A percentile compares a stretch with the other conserved stretches of the same genome.
Evolutionary conservation across 257 asterid species (phyloP).

Genomic region (Cordia subcordata): DNA sequence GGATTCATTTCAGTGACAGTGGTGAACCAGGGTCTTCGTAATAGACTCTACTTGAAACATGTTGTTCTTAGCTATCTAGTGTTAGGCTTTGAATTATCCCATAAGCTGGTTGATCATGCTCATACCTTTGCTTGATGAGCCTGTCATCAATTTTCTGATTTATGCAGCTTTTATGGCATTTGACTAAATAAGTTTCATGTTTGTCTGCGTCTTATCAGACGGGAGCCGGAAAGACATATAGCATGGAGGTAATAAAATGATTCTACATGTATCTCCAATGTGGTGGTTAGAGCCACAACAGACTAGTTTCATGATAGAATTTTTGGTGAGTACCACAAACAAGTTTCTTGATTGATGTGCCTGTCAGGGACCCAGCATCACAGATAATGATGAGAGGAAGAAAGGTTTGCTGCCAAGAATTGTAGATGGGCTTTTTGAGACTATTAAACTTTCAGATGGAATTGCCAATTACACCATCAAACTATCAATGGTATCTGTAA

Average conservation of each 20-base stretch:
- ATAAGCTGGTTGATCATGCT: not conserved
- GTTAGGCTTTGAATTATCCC: not conserved
- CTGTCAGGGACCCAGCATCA: conserved; percentile 67
- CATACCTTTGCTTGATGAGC: not conserved
- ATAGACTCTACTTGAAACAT: not conserved
- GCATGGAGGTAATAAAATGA: conserved; percentile 67
- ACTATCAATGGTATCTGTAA: conserved; percentile 61
- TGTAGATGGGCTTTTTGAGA: conserved; percentile 58
- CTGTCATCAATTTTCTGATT: not conserved
- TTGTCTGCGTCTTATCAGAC: conserved; percentile 46
- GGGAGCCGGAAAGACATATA: conserved; percentile 92
- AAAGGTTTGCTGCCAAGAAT: conserved; percentile 70
- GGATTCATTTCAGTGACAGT: not conserved
- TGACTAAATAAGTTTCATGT: not conserved
- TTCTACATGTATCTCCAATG: conserved; percentile 6
- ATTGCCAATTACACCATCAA: conserved; percentile 36
- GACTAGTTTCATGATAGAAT: not conserved
- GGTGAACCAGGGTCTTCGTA: not conserved
- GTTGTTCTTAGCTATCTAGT: not conserved
- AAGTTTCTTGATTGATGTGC: not conserved
- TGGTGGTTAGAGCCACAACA: not conserved
- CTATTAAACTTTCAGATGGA: conserved; percentile 44
- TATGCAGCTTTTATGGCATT: not conserved
- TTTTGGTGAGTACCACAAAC: not conserved
- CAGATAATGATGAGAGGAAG: conserved; percentile 37